A percentile compares a stretch with the other conserved stretches of the same genome.
These are phyloP conservation scores for Letharia lupina DNA, from an alignment of 495 filamentous ascomycete species.

Conservation along the genomic window DNA sequence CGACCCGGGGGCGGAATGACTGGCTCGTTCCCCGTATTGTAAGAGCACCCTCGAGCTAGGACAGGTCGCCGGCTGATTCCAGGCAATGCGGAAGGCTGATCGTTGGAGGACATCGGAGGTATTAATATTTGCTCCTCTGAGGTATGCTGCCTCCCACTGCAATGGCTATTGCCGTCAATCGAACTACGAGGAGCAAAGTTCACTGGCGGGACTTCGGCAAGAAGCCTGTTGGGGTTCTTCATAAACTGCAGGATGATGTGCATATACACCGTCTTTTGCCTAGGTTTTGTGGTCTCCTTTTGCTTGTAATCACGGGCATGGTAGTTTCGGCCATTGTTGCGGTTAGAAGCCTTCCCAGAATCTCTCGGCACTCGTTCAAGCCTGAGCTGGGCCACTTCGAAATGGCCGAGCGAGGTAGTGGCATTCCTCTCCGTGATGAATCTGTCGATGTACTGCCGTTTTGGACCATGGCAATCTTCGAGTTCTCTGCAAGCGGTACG, in stretches of 20 bases:
- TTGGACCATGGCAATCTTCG: slow-evolving; percentile 4
- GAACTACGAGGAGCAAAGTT: neutral
- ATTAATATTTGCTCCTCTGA: neutral
- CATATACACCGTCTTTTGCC: neutral
- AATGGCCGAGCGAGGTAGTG: neutral
- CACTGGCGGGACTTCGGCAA: neutral
- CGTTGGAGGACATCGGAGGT: neutral
- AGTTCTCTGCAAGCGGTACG: slow-evolving; percentile 7
- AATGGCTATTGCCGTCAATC: neutral
- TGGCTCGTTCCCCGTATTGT: neutral
- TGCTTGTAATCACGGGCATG: slow-evolving; percentile 4
- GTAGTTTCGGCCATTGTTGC: neutral
- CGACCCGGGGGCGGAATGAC: neutral
- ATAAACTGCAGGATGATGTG: slow-evolving; percentile 2
- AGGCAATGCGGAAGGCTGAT: neutral
- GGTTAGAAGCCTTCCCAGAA: neutral
- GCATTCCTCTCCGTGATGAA: slow-evolving; percentile 5
- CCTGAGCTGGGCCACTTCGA: slow-evolving; percentile 5
- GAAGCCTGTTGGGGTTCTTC: neutral
- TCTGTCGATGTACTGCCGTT: slow-evolving; percentile 5
- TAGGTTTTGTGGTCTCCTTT: neutral
- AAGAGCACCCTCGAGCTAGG: neutral
- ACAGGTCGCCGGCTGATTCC: neutral
- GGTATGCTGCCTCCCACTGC: neutral
- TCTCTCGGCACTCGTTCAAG: slow-evolving; percentile 5